Percentiles rank a stretch among this genome's conserved stretches.
Conservation (phyloP, 345 rosid genomes). For the Brassica cretica region DNA sequence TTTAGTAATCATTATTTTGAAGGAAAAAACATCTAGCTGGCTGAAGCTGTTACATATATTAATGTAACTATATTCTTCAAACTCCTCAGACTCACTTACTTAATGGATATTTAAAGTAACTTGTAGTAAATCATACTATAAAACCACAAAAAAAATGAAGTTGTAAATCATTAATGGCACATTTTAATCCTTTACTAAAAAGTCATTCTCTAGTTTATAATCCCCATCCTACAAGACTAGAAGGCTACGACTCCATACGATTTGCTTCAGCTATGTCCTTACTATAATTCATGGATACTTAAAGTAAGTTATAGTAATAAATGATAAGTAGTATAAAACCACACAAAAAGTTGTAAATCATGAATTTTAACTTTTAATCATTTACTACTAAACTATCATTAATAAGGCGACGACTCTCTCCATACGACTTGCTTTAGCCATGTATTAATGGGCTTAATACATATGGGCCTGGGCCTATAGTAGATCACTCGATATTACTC, state of each 20-base stretch:
- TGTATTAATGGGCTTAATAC: background rate
- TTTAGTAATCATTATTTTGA: background rate
- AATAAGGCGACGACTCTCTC: too few relatives aligned
- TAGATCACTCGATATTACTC: background rate
- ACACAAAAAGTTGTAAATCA: background rate
- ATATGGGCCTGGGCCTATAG: slow-evolving; percentile 1
- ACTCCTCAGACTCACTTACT: background rate
- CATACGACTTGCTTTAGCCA: background rate
- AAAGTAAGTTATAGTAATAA: background rate
- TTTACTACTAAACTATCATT: background rate
- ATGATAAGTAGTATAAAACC: background rate
- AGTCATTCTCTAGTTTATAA: background rate
- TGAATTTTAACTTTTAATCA: background rate
- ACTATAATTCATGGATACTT: too few relatives aligned
- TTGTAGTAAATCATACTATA: background rate
- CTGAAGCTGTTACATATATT: background rate
- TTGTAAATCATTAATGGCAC: background rate
- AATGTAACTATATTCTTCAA: background rate
- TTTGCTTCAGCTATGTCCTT: background rate
- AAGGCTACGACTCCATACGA: background rate
- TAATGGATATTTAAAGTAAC: background rate
- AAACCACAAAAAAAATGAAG: too few relatives aligned
- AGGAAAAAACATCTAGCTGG: background rate
- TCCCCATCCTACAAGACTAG: background rate
- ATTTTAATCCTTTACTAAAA: background rate